Percentiles rank a stretch among this genome's conserved stretches.
Evolutionary conservation across 768 basidiomycete species (phyloP).

Genomic region (Leccinum obscurum): DNA sequence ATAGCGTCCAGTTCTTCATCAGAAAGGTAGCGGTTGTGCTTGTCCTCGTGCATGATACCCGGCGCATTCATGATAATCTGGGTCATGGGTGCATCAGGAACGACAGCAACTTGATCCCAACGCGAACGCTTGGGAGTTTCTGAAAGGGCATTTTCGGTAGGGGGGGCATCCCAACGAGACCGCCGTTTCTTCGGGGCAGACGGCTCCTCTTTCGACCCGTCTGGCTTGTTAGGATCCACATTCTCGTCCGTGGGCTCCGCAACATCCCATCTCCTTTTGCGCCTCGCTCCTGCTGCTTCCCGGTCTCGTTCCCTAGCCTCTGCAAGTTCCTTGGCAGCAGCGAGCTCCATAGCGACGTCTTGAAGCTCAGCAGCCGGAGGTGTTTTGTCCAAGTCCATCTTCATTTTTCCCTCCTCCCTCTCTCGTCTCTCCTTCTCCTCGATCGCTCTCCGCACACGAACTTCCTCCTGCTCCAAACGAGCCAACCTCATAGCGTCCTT

Average conservation of each 20-base stretch:
- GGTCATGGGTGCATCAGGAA: slow-evolving; percentile 67
- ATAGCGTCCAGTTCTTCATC: slow-evolving; percentile 95
- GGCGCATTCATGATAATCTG: slow-evolving; percentile 90
- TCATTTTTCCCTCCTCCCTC: slow-evolving; percentile 66
- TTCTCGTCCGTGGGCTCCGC: slow-evolving; percentile 63
- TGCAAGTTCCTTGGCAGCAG: slow-evolving; percentile 43
- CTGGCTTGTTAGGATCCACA: slow-evolving; percentile 57
- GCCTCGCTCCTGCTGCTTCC: slow-evolving; percentile 54
- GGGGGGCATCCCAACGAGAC: slow-evolving; percentile 95
- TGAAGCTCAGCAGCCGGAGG: slow-evolving; percentile 81
- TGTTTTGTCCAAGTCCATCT: slow-evolving; percentile 90
- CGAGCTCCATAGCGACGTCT: slow-evolving; percentile 69
- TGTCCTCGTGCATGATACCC: slow-evolving; percentile 84
- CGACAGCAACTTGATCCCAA: slow-evolving; percentile 93
- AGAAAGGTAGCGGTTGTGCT: slow-evolving; percentile 92
- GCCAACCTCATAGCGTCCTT: slow-evolving; percentile 94
- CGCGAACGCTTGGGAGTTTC: slow-evolving; percentile 88
- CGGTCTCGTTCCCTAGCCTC: slow-evolving; percentile 37
- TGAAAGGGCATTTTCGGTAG: slow-evolving; percentile 56
- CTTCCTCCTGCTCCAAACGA: slow-evolving; percentile 92
- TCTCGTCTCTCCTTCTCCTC: slow-evolving; percentile 86
- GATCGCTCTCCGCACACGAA: slow-evolving; percentile 75
- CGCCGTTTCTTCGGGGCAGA: slow-evolving; percentile 87
- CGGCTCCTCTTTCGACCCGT: slow-evolving; percentile 73
- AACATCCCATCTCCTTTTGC: slow-evolving; percentile 84